Percentiles rank a stretch among this genome's conserved stretches.
Evolutionary conservation across 129 eudicot species (phyloP).

Genomic region (Tanacetum coccineum): DNA sequence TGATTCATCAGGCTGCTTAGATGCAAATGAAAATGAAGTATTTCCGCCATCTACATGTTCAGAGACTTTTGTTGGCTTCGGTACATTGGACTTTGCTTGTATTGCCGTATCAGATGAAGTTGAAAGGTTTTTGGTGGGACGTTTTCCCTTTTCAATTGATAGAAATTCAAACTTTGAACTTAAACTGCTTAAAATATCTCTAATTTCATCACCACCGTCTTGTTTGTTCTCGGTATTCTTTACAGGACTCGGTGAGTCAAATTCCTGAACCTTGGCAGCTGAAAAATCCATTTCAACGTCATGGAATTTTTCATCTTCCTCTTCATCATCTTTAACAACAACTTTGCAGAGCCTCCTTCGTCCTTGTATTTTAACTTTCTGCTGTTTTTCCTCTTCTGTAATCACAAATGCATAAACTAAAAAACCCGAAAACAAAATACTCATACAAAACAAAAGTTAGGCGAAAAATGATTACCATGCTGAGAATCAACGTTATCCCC

Average conservation of each 20-base stretch:
- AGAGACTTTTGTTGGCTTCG: conserved; percentile 24
- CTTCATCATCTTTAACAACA: conserved; percentile 31
- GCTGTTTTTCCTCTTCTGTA: conserved; percentile 34
- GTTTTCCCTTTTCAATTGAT: conserved; percentile 68
- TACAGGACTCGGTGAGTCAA: conserved; percentile 55
- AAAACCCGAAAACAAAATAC: conserved; percentile 3
- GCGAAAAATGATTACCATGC: conserved; percentile 24
- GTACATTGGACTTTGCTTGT: conserved; percentile 20
- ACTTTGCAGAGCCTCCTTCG: conserved; percentile 88
- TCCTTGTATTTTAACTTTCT: conserved; percentile 67
- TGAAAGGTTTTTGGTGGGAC: conserved; percentile 30
- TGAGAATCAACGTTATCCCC: conserved; percentile 30
- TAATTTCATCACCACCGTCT: conserved; percentile 62
- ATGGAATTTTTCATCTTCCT: conserved; percentile 17
- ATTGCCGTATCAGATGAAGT: conserved; percentile 25
- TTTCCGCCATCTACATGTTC: conserved; percentile 23
- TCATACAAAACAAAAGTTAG: not conserved
- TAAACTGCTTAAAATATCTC: conserved; percentile 72
- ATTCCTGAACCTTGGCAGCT: conserved; percentile 38
- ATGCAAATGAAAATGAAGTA: conserved; percentile 25
- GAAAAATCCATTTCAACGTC: conserved; percentile 21
- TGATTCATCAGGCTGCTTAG: conserved; percentile 25
- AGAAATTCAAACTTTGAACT: conserved; percentile 64
- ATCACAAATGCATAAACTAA: conserved; percentile 11
- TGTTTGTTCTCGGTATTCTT: conserved; percentile 26